Conservation (phyloP, 2,329 filamentous ascomycete genomes). For the Kalmusia sp. region DNA sequence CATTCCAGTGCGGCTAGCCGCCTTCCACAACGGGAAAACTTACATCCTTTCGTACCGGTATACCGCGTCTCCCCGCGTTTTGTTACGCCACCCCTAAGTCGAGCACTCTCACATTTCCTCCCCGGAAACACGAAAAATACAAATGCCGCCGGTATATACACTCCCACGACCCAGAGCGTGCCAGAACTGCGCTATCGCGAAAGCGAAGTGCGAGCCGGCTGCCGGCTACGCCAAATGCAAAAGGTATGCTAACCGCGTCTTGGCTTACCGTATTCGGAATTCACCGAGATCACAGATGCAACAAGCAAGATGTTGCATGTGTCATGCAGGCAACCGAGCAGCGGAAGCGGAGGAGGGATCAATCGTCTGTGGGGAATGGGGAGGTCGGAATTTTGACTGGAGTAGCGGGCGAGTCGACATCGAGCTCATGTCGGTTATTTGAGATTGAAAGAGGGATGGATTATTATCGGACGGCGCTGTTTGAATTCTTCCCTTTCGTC, state of each 20-base stretch:
- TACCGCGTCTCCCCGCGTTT: neutral
- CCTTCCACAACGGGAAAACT: too few relatives aligned
- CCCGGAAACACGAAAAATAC: neutral
- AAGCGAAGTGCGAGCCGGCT: constrained; percentile 19
- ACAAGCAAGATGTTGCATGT: constrained; percentile 9
- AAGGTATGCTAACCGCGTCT: constrained; percentile 7
- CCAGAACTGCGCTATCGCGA: constrained; percentile 13
- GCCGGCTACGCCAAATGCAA: constrained; percentile 17
- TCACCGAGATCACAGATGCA: constrained; percentile 12
- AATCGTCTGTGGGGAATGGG: neutral
- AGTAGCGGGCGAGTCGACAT: neutral
- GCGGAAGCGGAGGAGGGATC: constrained; percentile 14
- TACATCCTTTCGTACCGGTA: neutral
- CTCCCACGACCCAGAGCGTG: constrained; percentile 15
- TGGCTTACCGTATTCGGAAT: neutral
- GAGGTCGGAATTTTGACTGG: neutral
- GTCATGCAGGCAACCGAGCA: constrained; percentile 5
- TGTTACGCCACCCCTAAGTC: neutral
- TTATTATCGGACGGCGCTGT: constrained; percentile 14
- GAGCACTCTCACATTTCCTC: neutral
- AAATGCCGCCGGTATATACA: constrained; percentile 11
- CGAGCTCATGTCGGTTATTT: neutral
- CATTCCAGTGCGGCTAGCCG: too few relatives aligned
- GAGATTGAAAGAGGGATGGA: constrained; percentile 12
- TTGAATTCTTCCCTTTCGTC: constrained; percentile 19